Base-by-base conservation (phyloP, 805 yeast species). In the Hanseniaspora valbyensis region DNA sequence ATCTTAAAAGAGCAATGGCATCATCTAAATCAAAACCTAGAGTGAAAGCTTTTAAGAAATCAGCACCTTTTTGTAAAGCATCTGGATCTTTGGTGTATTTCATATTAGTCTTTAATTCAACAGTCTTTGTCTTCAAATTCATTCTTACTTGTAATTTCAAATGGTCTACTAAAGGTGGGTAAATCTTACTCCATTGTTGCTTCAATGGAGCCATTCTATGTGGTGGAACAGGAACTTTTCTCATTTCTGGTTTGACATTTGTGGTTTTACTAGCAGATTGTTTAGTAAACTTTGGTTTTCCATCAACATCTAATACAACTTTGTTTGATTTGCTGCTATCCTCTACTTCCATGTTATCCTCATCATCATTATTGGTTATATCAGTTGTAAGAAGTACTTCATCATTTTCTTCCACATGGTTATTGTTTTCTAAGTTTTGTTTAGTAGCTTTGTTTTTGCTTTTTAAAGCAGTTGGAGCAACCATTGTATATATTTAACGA, bases 51-150 rank as follows among this genome's bases (percentile, higher is more conserved):
- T 86, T 84, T 52, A 92, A 78, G 63, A 92, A 92, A 68, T 92
- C 99, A 22, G 95, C 96, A 56, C 97, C 99, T 66, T 92, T 92
- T 65, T 92, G 99, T 56, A 92, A 72, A 9, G 98, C 96, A 44
- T 95, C 90, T 21, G 85, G 83, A 60, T 94, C 98, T 4, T 82
- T 82, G 9, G 97, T 89, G 56, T 72, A 72, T 57, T 82, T 78
- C 59, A 83, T 76, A 60, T 76, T 74, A 1, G 97, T 89, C 66
- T 85, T 80, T 60, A 92, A 66, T 63, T 90, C 95, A 28, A 92
- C 95, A 2, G 90, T 80, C 61, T 77, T 84, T n/a, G 86, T 80
- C 63, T 80, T 80, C 56, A 85, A 68, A 66, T 92, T 90, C 96
- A 92, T 90, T 69, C 96, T 77, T 43, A 92, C 96, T 68, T 92